Evolutionary conservation across 1,284 basidiomycete species (phyloP), one percentile per base, ranked within the genome.

Genomic region (Cutaneotrichosporon cyanovorans): DNA sequence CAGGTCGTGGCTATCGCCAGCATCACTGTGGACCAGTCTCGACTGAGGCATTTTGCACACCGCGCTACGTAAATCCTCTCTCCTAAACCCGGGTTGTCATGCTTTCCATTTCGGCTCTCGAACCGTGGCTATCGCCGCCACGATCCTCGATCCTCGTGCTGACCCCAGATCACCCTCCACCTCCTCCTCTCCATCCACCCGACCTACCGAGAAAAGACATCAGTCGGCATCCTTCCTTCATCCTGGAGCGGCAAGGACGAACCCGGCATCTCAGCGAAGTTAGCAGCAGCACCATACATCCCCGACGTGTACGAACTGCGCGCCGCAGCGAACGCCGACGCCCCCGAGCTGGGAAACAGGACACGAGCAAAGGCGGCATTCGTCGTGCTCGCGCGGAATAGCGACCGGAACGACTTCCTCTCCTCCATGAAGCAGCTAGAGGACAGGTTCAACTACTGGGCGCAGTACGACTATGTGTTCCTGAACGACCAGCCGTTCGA

Each of bases 391-490:
- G 42, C 86, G 14, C 78, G 89, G 25, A 92, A 92, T 64, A 74
- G 78, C 37, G 90, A 93, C 66, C 70, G 91, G 40, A 74, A 78
- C 56, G 82, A 82, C 2, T 79, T 89, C 51, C 71, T 84, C 45
- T 77, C 59, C 19, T 68, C 64, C n/a, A 73, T 73, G 60, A 60
- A 61, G 53, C 69, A 71, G 56, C 69, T 72, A 64, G 72, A 73
- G 57, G 66, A 70, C 51, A 57, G 70, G 9, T 73, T 90, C 76
- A 91, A 91, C 75, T 82, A 82, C 62, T 83, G 85, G 68, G 87
- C 83, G 60, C 73, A 79, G 37, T 92, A 91, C 67, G 85, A 87
- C 21, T 91, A 86, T 61, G 82, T 88, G 32, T 86, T 92, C 71
- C 74, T 92, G 47, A 91, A 91, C 61, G 87, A 92, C 40, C 76